Percentiles rank a stretch among this genome's conserved stretches.
phyloP scores from a whole-genome alignment of 768 basidiomycete genomes.

The Termitomyces sp. region DNA sequence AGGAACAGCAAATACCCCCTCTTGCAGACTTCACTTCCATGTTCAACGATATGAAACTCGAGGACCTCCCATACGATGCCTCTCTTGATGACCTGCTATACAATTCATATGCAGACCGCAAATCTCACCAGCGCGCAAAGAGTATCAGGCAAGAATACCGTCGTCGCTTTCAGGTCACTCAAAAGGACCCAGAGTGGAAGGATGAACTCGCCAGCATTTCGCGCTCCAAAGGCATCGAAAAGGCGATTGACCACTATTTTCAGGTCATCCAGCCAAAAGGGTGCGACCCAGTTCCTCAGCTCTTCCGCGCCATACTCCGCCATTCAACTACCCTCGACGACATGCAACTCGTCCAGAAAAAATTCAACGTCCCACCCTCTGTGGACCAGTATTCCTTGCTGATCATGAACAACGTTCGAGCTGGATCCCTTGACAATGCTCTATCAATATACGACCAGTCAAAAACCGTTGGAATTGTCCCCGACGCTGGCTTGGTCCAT shows the following conservation, averaged over 20 bases:
- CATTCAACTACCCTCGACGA: conserved; percentile 34
- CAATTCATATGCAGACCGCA: conserved; percentile 35
- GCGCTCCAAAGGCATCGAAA: conserved; percentile 22
- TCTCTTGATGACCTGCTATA: conserved; percentile 34
- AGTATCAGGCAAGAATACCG: conserved; percentile 34
- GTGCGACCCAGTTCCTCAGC: conserved; percentile 19
- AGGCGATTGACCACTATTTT: conserved; percentile 28
- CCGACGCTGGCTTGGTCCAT: conserved; percentile 45
- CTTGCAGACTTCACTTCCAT: conserved; percentile 31
- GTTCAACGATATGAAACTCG: conserved; percentile 40
- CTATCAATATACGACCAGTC: conserved; percentile 45
- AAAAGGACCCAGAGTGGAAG: conserved; percentile 13
- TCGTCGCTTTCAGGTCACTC: conserved; percentile 17
- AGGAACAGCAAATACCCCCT: conserved; percentile 23
- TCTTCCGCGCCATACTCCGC: conserved; percentile 36
- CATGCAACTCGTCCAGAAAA: conserved; percentile 34
- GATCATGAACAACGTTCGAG: conserved; percentile 42
- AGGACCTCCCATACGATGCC: conserved; percentile 38
- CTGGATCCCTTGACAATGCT: conserved; percentile 32
- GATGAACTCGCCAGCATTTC: conserved; percentile 12
- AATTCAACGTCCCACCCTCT: conserved; percentile 33
- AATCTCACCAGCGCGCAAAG: conserved; percentile 27
- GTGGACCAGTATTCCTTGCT: conserved; percentile 49
- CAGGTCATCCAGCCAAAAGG: conserved; percentile 26
- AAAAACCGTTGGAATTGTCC: conserved; percentile 34